These are phyloP conservation scores for Striga asiatica DNA, from an alignment of 257 asterid species.

Conservation along the genomic window DNA sequence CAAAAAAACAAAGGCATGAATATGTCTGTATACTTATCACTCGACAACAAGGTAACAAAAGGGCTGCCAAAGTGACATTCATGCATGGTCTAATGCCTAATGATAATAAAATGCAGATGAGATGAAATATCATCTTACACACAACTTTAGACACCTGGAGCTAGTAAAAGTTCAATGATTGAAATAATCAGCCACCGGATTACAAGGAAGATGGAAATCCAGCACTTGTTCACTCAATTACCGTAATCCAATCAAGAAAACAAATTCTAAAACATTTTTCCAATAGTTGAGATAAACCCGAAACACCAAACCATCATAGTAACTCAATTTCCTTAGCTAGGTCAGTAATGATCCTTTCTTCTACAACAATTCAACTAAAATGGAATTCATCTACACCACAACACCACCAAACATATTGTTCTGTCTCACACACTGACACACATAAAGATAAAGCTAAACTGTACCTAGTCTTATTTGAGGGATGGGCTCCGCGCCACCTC, in stretches of 20 bases:
- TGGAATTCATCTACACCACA: not conserved
- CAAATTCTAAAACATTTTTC: not conserved
- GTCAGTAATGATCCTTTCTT: conserved; percentile 3
- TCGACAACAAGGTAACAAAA: not conserved
- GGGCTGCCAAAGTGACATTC: not conserved
- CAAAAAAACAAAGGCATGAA: not conserved
- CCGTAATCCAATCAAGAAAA: not conserved
- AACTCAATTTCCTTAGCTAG: not conserved
- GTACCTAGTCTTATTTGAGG: conserved; percentile 71
- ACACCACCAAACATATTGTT: no score
- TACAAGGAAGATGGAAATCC: not conserved
- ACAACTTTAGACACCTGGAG: not conserved
- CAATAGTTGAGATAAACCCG: not conserved
- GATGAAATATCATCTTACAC: not conserved
- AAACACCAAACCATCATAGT: not conserved
- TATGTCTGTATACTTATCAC: not conserved
- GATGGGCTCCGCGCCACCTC: conserved; percentile 49
- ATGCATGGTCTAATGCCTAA: no score
- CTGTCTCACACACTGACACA: no score
- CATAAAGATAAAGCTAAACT: no score
- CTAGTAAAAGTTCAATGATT: not conserved
- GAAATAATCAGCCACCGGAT: not conserved
- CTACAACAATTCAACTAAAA: not conserved
- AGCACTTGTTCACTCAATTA: not conserved
- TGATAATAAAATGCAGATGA: not conserved